These are phyloP conservation scores for Balakata baccata DNA, from an alignment of 345 rosid species.

Conservation along the genomic window DNA sequence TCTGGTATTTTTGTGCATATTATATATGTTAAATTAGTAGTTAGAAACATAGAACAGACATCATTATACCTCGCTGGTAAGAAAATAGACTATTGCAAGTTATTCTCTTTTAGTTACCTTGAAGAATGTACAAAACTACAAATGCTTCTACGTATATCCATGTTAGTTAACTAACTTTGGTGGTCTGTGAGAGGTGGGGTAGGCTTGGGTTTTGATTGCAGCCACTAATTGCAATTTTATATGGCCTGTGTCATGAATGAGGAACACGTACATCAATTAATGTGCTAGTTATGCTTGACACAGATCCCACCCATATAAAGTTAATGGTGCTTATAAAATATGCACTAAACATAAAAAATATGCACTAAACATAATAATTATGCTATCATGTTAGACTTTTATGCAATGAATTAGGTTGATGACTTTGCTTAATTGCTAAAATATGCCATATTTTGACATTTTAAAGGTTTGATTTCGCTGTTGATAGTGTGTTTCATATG, in stretches of 20 bases:
- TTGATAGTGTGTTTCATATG: too few species aligned
- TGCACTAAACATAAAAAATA: not conserved
- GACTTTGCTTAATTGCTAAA: too few species aligned
- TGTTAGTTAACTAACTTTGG: too few species aligned
- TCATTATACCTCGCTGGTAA: too few species aligned
- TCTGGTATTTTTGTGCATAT: constrained; percentile 16
- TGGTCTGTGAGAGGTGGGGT: not conserved
- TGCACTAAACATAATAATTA: not conserved
- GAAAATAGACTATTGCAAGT: not conserved
- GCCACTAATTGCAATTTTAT: not conserved
- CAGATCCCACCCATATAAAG: not conserved
- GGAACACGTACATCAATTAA: not conserved
- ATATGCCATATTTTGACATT: too few species aligned
- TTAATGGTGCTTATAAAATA: not conserved
- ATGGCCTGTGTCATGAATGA: not conserved
- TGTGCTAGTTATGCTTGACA: not conserved
- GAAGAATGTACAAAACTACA: not conserved
- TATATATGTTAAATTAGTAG: constrained; percentile 13
- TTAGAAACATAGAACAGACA: not conserved
- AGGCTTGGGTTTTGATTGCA: not conserved
- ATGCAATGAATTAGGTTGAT: not conserved
- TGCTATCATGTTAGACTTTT: not conserved
- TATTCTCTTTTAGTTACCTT: not conserved
- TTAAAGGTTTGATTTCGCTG: too few species aligned
- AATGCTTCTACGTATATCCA: not conserved